These are phyloP conservation scores for Aspergillus incahuasiensis DNA, from an alignment of 495 filamentous ascomycete genomes.

Conservation along the genomic window DNA sequence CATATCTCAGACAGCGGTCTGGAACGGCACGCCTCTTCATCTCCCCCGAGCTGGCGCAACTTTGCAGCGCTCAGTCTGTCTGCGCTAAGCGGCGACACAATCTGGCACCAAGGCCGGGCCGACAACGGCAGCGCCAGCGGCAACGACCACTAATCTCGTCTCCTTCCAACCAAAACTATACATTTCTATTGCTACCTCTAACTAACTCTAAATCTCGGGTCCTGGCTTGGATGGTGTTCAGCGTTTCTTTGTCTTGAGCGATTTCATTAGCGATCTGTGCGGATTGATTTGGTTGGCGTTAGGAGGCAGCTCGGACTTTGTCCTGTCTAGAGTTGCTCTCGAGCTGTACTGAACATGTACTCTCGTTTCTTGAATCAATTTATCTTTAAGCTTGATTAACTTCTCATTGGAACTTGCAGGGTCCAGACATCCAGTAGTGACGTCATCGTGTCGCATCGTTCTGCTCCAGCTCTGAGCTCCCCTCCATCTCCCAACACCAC, in stretches of 20 bases:
- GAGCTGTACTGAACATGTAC: not conserved
- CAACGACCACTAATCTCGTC: slow-evolving; percentile 35
- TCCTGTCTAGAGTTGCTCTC: not conserved
- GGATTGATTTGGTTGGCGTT: slow-evolving; percentile 36
- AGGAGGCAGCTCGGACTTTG: not conserved
- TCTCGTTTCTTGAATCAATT: not conserved
- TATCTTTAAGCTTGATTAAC: not conserved
- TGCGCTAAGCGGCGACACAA: slow-evolving; percentile 47
- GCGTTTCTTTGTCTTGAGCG: slow-evolving; percentile 23
- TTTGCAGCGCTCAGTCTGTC: slow-evolving; percentile 44
- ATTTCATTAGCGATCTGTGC: slow-evolving; percentile 39
- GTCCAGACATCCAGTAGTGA: not conserved
- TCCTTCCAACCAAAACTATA: not conserved
- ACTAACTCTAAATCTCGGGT: not conserved
- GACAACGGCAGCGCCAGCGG: slow-evolving; percentile 44
- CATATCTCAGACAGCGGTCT: slow-evolving; percentile 36
- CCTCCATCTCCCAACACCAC: not conserved
- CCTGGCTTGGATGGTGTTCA: slow-evolving; percentile 4
- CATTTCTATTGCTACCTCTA: slow-evolving; percentile 11
- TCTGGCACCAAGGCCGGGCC: slow-evolving; percentile 44
- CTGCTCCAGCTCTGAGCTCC: not conserved
- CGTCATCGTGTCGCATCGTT: not conserved
- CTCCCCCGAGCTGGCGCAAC: slow-evolving; percentile 38
- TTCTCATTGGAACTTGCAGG: not conserved
- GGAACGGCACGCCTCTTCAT: slow-evolving; percentile 34